Conservation (phyloP, 495 filamentous ascomycete genomes). For the Alectoria sarmentosa region DNA sequence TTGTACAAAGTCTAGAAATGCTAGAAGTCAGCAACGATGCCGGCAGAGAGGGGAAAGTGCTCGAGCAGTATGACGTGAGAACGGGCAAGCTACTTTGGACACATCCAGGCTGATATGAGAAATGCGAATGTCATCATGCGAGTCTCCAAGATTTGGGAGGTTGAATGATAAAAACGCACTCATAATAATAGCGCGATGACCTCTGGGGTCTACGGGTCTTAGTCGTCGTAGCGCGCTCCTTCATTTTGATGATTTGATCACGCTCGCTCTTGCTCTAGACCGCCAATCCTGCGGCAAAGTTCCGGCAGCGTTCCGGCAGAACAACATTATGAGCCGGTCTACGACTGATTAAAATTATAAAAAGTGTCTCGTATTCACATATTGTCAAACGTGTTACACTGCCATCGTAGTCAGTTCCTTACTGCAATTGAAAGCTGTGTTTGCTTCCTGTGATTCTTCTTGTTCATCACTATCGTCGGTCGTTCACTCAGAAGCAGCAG, state of each 20-base stretch:
- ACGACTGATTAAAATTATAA: not conserved
- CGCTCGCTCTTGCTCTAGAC: too few species aligned
- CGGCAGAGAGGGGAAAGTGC: not conserved
- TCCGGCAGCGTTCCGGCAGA: not conserved
- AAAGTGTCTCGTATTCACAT: not conserved
- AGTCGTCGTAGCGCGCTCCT: too few species aligned
- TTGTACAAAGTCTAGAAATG: slow-evolving; percentile 14
- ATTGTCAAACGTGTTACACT: not conserved
- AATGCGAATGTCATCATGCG: not conserved
- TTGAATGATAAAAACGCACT: not conserved
- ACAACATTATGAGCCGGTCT: not conserved
- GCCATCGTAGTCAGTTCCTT: not conserved
- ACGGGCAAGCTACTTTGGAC: slow-evolving; percentile 1
- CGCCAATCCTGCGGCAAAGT: not conserved
- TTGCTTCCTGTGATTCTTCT: not conserved
- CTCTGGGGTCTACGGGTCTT: too few species aligned
- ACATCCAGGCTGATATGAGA: not conserved
- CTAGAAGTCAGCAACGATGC: slow-evolving; percentile 3
- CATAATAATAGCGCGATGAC: not conserved
- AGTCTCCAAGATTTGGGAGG: not conserved
- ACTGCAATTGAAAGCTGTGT: not conserved
- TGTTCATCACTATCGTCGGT: too few species aligned
- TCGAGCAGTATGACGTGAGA: slow-evolving; percentile 4
- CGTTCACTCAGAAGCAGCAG: not conserved
- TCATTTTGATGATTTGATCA: too few species aligned